Evolutionary conservation across 257 asterid species (phyloP), one percentile per base, ranked within the genome.

Genomic region (Sherardia arvensis): DNA sequence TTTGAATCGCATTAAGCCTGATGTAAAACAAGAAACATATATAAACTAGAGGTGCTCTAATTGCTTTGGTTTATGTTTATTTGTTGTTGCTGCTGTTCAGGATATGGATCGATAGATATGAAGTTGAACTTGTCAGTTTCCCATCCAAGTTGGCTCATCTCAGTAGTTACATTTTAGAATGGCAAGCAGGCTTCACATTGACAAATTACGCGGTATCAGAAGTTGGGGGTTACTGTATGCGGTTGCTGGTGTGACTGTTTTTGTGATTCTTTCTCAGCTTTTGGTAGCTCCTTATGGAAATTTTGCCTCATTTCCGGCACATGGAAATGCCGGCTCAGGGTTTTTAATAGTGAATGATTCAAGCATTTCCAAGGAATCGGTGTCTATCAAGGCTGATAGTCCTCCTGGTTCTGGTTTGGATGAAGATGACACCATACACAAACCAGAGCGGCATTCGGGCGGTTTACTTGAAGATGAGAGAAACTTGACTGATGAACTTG

Each of bases 221-320:
- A 66, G 65, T 29, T 17, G 45, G 61, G 66, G 72, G 49, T 53
- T 78, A 47, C 59, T 77, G 20, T 69, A 36, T 11, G 11, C 70
- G 55, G 61, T 67, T 67, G 81, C 73, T 36, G 61, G 64, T 69
- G 60, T 74, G 8, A 14, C 77, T 73, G 64, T 62, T 40, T 58
- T 71, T 66, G 66, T 68, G 34, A 38, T 68, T 63, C 62, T 85
- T 59, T 61, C 71, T 20, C 74, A 70, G 71, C 61, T 80, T n/a
- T 63, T 73, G 21, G 57, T 74, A 65, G 45, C 65, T 45, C 81
- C 81, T 27, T 62, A 66, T 64, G 71, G 69, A 18, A 70, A 68
- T 62, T 69, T 69, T 72, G 65, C 54, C 30, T 72, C 75, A 34
- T 30, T 71, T 60, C 30, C 61, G 55, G 67, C 83, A 49, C 69